Conservation (phyloP, 1,284 basidiomycete species). For the Ustilago esculenta region DNA sequence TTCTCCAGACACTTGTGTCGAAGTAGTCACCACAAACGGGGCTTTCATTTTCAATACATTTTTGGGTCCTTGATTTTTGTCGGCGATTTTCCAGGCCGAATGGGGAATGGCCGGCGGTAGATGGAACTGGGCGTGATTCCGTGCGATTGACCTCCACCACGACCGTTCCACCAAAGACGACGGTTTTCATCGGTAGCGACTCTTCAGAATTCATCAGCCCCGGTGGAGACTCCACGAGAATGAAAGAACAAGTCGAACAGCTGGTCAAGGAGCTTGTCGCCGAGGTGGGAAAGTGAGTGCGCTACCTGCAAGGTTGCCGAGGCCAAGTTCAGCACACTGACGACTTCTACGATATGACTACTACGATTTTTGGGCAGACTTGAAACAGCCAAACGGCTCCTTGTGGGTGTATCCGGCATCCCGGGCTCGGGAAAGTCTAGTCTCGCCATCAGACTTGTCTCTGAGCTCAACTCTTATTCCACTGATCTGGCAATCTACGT, state of each 20-base stretch:
- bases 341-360: no score
- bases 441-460: conserved; percentile 73
- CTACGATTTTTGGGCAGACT: no score
- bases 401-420: conserved; percentile 81
- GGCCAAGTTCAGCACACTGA: no score
- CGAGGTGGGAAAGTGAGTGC: conserved; percentile 12
- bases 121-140: no score
- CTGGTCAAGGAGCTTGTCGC: conserved; percentile 11
- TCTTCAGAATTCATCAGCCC: neutral
- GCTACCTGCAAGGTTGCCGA: no score
- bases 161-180: neutral
- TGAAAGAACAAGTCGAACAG: conserved; percentile 27
- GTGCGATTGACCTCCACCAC: conserved; percentile 11
- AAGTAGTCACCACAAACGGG: no score
- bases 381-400: conserved; percentile 71
- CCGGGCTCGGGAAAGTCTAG: conserved; percentile 86
- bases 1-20: no score
- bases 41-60: no score
- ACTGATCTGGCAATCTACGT: conserved; percentile 72
- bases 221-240: neutral
- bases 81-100: neutral
- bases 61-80: conserved; percentile 4
- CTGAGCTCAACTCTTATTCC: conserved; percentile 42
- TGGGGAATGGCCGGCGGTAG: neutral
- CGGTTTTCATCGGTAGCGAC: neutral